Percentiles rank a stretch among this genome's conserved stretches.
Evolutionary conservation across 1,284 basidiomycete genomes (phyloP).

Genomic region (Rhodotorula sp.): DNA sequence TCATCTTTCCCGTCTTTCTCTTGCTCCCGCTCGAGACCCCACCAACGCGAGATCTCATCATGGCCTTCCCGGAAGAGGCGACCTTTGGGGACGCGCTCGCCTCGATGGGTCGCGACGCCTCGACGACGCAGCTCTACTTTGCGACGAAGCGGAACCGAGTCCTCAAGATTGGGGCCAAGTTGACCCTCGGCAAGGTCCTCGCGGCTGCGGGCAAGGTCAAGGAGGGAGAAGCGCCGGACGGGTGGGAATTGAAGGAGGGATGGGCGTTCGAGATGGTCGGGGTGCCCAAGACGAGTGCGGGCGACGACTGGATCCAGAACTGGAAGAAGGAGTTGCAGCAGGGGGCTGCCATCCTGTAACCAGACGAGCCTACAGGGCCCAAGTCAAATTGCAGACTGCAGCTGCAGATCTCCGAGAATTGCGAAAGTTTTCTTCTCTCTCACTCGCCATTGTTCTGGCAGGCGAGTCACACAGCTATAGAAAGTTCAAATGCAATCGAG

Average conservation of each 20-base stretch:
- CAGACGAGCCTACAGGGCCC: not conserved
- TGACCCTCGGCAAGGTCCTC: slow-evolving; percentile 76
- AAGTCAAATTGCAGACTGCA: not conserved
- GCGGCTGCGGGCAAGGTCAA: slow-evolving; percentile 55
- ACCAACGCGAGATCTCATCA: slow-evolving; percentile 79
- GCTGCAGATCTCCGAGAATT: not conserved
- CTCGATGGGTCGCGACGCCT: slow-evolving; percentile 69
- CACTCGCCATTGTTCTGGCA: no score
- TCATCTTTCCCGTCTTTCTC: slow-evolving; percentile 86
- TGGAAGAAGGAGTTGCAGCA: slow-evolving; percentile 62
- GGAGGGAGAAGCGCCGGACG: slow-evolving; percentile 58
- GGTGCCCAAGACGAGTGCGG: slow-evolving; percentile 75
- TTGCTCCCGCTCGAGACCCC: slow-evolving; percentile 79
- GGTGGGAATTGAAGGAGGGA: slow-evolving; percentile 85
- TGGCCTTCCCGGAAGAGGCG: slow-evolving; percentile 80
- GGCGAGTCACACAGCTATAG: no score
- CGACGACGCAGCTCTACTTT: slow-evolving; percentile 74
- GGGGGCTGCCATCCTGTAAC: slow-evolving; percentile 30
- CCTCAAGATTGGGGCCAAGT: slow-evolving; percentile 84
- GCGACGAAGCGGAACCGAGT: slow-evolving; percentile 72
- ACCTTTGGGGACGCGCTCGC: slow-evolving; percentile 75
- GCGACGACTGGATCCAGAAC: slow-evolving; percentile 83
- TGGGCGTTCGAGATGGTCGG: slow-evolving; percentile 70
- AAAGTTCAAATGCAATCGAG: no score
- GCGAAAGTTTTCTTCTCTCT: no score